These are phyloP conservation scores for Papiliotrema fonsecae DNA, from an alignment of 1,284 basidiomycete genomes.

Conservation along the genomic window DNA sequence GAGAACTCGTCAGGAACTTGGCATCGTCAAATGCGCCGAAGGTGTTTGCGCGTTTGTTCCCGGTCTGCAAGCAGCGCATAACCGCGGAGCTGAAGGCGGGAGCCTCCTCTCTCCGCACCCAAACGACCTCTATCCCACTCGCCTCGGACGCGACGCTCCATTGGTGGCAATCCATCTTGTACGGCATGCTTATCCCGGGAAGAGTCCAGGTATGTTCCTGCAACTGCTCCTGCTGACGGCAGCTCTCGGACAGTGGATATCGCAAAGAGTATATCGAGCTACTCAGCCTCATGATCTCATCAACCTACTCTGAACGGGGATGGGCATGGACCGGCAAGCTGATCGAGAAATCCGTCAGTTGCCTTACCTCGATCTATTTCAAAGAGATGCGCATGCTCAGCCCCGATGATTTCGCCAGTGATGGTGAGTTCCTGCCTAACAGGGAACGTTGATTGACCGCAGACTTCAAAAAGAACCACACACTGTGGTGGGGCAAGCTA, in stretches of 20 bases:
- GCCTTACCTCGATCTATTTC: constrained; percentile 74
- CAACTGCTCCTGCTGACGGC: constrained; percentile 5
- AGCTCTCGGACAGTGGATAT: constrained; percentile 24
- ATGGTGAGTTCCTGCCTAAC: constrained; percentile 52
- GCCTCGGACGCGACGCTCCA: constrained; percentile 89
- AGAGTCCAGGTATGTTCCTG: constrained; percentile 16
- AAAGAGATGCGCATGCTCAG: constrained; percentile 80
- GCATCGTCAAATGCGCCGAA: constrained; percentile 72
- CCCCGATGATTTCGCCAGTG: constrained; percentile 69
- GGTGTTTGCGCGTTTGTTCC: constrained; percentile 74
- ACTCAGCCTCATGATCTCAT: constrained; percentile 65
- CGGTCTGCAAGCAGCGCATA: constrained; percentile 74
- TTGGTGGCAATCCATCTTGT: constrained; percentile 58
- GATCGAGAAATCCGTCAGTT: constrained; percentile 71
- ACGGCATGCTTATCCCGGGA: constrained; percentile 36
- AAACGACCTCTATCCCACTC: constrained; percentile 73
- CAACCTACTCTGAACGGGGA: constrained; percentile 83
- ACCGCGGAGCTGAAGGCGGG: constrained; percentile 82
- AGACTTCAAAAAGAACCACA: constrained; percentile 71
- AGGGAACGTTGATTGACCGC: constrained; percentile 5
- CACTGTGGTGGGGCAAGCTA: constrained; percentile 75
- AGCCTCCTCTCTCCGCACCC: constrained; percentile 85
- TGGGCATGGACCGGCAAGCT: constrained; percentile 78
- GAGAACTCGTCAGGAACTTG: constrained; percentile 81
- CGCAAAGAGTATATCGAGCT: constrained; percentile 54